A percentile compares a stretch with the other conserved stretches of the same genome.
Conservation (phyloP, 1,139 yeast genomes). For the Yamadazyma taylorii region DNA sequence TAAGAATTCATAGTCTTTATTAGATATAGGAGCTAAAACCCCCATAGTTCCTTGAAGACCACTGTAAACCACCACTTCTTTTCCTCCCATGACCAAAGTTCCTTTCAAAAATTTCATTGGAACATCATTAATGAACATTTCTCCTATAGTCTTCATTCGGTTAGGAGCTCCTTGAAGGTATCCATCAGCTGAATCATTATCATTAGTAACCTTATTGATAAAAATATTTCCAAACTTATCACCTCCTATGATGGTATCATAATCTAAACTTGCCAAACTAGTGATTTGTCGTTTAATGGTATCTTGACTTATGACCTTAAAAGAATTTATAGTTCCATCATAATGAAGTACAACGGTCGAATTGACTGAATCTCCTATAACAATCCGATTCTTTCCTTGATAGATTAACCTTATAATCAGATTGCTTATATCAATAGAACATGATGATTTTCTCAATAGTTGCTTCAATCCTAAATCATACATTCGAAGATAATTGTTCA, state of each 20-base stretch:
- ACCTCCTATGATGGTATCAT: conserved; percentile 78
- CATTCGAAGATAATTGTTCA: conserved; percentile 53
- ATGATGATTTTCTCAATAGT: conserved; percentile 62
- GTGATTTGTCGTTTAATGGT: conserved; percentile 67
- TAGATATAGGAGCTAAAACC: conserved; percentile 62
- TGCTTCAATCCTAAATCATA: conserved; percentile 82
- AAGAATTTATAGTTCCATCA: conserved; percentile 49
- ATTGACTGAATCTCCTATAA: conserved; percentile 62
- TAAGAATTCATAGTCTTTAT: conserved; percentile 65
- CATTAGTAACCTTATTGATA: conserved; percentile 60
- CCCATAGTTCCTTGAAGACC: conserved; percentile 87
- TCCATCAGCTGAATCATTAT: conserved; percentile 43
- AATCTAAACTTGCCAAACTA: conserved; percentile 59
- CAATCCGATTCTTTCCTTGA: conserved; percentile 56
- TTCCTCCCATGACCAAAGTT: conserved; percentile 58
- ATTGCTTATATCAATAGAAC: conserved; percentile 36
- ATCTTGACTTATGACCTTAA: conserved; percentile 72
- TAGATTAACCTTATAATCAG: conserved; percentile 53
- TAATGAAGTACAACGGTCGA: conserved; percentile 62
- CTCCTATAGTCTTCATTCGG: conserved; percentile 55
- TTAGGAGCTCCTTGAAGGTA: conserved; percentile 53
- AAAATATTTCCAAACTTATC: conserved; percentile 85
- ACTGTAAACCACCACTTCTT: conserved; percentile 64
- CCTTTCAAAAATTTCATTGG: conserved; percentile 62
- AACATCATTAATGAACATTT: conserved; percentile 70